Base-by-base conservation (phyloP, 305 asterid species). In the Petunia hybrid region DNA sequence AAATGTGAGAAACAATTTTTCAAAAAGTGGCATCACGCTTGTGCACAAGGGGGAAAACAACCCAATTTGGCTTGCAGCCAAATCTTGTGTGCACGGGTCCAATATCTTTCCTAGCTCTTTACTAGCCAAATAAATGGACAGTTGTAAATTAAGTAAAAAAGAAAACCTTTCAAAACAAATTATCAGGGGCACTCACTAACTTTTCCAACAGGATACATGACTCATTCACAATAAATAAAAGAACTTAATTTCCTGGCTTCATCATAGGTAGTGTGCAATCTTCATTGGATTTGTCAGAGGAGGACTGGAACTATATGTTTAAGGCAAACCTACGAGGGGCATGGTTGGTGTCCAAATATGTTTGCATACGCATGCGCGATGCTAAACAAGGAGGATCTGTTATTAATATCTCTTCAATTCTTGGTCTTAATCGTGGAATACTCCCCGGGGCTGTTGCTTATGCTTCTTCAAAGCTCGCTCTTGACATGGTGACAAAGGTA, bases 261-360 rank as follows among this genome's bases (percentile, higher is more conserved):
- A 83, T 80, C 57, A 87, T 40, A 22, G 31, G 31, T 22, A 22
- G 31, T 22, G 31, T 22, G 31, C 31, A 22, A 22, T 22, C 31
- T 22, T 22, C 31, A 22, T 22, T 22, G 31, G 31, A 22, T 22
- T 22, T 22, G 31, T 22, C 85, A 13, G 91, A 80, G 68, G 91
- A 87, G 0, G 92, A 90, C 55, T 89, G 90, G 90, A 57, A 87
- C 66, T 57, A 78, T 1, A 80, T 62, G 10, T 7, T 83, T 3
- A 83, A 45, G 45, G 86, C 89, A 76, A 90, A 89, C 76, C 51
- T 87, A 43, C 85, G 65, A 12, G 91, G 92, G 31, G 75, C 89
- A 5, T 90, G 92, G 91, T 67, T 87, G 86, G 90, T 89, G 16
- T 84, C 92, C 0, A 89, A 89, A 61, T 75, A 83, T 43, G 88